These are phyloP conservation scores for Acmispon strigosus DNA, from an alignment of 306 rosid genomes.

Conservation along the genomic window DNA sequence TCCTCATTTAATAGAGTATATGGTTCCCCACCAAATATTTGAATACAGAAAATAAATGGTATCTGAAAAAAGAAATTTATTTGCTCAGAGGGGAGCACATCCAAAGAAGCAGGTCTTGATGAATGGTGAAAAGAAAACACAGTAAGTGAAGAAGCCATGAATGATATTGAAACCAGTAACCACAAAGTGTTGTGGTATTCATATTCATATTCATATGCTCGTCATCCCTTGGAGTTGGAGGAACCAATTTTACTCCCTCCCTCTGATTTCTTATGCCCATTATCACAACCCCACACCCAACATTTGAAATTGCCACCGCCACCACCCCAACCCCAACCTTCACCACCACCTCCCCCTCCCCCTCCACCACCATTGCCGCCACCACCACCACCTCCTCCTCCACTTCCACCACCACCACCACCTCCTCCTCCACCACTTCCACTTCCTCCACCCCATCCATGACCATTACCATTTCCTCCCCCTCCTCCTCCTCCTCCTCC, in stretches of 20 bases:
- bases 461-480: background rate
- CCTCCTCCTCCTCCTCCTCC: background rate
- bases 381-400: background rate
- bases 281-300: constrained; percentile 36
- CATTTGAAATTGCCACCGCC: background rate
- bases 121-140: no score
- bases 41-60: no score
- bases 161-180: no score
- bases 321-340: background rate
- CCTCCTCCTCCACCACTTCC: background rate
- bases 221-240: background rate
- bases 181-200: no score
- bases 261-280: background rate
- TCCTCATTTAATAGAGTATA: no score
- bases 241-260: background rate
- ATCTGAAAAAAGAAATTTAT: no score
- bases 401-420: background rate
- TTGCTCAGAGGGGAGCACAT: no score
- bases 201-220: no score
- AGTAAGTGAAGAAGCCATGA: no score
- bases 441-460: background rate
- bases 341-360: background rate
- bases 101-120: no score
- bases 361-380: background rate
- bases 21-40: no score